Evolutionary conservation across 2,329 filamentous ascomycete species (phyloP), one percentile per base, ranked within the genome.

Genomic region (Chaetomiaceae sp.): DNA sequence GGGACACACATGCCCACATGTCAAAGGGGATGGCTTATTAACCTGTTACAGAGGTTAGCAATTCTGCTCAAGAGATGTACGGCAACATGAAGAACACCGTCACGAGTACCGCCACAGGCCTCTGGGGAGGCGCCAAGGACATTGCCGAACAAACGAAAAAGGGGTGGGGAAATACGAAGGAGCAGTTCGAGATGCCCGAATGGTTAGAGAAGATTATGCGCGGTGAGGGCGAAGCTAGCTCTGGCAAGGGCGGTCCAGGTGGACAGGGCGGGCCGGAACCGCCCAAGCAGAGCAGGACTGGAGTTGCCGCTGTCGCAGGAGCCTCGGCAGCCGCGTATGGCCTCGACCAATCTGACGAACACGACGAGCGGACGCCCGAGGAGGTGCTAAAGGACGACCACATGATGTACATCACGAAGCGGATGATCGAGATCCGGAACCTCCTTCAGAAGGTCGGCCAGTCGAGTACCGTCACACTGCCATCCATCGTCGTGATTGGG

Each of bases 401-500:
- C 71, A 99, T 99, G 92, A 99, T 99, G 94, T 79, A 96, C 61
- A 76, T 99, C 65, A 99, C 95, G 2, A 92, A 94, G 74, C 97
- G 97, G 74, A 99, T 99, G 94, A 99, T 99, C 65, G 94, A 99
- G 74, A 97, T 99, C 53, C 80, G 95, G 61, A 91, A 86, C 61
- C 89, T 99, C 52, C 77, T 99, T 21, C 88, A 95, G 65, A 89
- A 86, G 23, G 88, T 99, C 42, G 95, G 91, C 30, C 92, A 99
- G 73, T 95, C 91, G 0, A 90, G 87, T 59, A 84, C 89, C 3
- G 75, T 99, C 58, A 92, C 88, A 1, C 74, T 99, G 20, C 94
- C 94, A 0, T 97, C 95, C 0, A 99, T 99, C 53, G 94, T 99
- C n/a, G 94, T 99, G 33, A 96, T 99, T 62, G 94, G 94, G 21